Evolutionary conservation across 2,329 filamentous ascomycete genomes (phyloP).

Genomic region (Dothiorella sarmentorum): DNA sequence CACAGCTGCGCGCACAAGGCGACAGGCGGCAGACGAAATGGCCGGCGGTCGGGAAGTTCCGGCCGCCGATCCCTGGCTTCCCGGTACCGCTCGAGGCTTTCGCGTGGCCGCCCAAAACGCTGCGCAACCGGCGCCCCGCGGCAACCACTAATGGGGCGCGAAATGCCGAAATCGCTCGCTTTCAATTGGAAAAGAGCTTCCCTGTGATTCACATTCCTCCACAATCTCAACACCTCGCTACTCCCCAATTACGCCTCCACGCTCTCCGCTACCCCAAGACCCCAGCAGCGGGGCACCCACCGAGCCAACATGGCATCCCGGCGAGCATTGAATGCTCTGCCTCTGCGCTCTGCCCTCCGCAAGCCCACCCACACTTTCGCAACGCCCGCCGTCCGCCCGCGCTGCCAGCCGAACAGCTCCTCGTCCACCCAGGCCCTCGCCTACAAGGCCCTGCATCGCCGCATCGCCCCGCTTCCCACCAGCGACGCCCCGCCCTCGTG

Average conservation of each 20-base stretch:
- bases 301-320: conserved; percentile 40
- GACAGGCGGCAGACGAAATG: not conserved
- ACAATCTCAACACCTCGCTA: not conserved
- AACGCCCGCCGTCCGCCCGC: conserved; percentile 26
- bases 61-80: not conserved
- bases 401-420: conserved; percentile 40
- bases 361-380: conserved; percentile 24
- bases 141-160: not conserved
- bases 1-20: conserved; percentile 6
- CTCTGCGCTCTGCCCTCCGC: conserved; percentile 27
- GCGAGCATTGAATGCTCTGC: conserved; percentile 38
- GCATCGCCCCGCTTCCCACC: conserved; percentile 78
- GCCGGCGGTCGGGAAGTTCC: conserved; percentile 5
- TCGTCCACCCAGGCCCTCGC: conserved; percentile 89
- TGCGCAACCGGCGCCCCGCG: not conserved
- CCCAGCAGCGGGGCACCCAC: not conserved
- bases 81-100: not conserved
- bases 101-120: not conserved
- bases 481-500: conserved; percentile 76
- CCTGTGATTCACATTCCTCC: conserved; percentile 16
- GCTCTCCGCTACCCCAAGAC: not conserved
- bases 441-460: conserved; percentile 94
- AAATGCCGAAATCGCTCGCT: conserved; percentile 11
- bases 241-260: not conserved
- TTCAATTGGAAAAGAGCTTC: conserved; percentile 13